phyloP scores from a whole-genome alignment of 805 yeast genomes.

The Kuraishia floccosa region DNA sequence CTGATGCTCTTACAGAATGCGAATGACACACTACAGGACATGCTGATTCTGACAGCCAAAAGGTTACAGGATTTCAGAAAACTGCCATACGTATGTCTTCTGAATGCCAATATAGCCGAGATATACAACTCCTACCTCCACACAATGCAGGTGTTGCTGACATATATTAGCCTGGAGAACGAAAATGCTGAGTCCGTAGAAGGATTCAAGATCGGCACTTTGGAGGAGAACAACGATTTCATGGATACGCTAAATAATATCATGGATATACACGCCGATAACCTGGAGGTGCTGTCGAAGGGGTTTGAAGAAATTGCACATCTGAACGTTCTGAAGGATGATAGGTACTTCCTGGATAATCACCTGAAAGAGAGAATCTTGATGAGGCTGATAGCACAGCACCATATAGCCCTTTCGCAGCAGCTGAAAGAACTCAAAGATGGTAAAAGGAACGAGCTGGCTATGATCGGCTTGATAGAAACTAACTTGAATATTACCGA shows the following conservation, averaged over 20 bases:
- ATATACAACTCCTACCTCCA: conserved; percentile 65
- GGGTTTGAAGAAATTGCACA: conserved; percentile 59
- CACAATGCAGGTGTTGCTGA: conserved; percentile 44
- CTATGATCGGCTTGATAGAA: conserved; percentile 57
- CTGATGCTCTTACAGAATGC: conserved; percentile 30
- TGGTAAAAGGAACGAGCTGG: conserved; percentile 19
- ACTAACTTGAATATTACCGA: conserved; percentile 52
- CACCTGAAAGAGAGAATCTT: conserved; percentile 80
- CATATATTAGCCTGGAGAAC: conserved; percentile 13
- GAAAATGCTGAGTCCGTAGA: conserved; percentile 7
- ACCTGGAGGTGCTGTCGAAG: conserved; percentile 67
- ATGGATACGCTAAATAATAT: conserved; percentile 39
- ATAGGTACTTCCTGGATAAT: conserved; percentile 43
- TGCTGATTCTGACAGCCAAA: conserved; percentile 56
- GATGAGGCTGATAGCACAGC: conserved; percentile 79
- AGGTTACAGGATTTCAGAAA: conserved; percentile 59
- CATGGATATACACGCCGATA: conserved; percentile 72
- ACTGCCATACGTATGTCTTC: conserved; percentile 73
- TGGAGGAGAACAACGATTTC: conserved; percentile 43
- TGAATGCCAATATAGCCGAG: conserved; percentile 79
- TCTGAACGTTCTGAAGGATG: conserved; percentile 10
- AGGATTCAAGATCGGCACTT: conserved; percentile 25
- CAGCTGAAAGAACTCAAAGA: conserved; percentile 21
- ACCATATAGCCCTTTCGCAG: conserved; percentile 57
- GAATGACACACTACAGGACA: conserved; percentile 41